Base-by-base conservation (phyloP, 495 filamentous ascomycete species). In the Barbatosphaeria neglecta region DNA sequence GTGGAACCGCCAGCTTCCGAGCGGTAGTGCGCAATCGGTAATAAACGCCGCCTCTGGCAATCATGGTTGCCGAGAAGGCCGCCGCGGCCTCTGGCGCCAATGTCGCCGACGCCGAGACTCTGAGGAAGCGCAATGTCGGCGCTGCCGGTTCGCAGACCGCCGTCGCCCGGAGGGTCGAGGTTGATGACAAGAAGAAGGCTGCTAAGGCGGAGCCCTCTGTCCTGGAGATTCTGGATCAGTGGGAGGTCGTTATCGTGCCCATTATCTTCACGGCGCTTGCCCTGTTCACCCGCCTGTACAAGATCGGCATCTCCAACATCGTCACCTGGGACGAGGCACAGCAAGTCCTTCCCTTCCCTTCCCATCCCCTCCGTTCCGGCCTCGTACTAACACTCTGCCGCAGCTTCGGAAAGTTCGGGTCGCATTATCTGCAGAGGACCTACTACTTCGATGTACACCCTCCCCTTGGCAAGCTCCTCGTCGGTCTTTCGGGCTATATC, bases 261-360 rank as follows among this genome's bases (percentile, higher is more conserved):
- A 59, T 95, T 45, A 60, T 98, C 52, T 88, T 98, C 66, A 98
- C 92, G 20, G 67, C 77, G 33, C 68, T 95, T 24, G 80, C 93
- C 41, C 82, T 95, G 69, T 96, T 96, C 71, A 98, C 93, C 42
- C 82, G 92, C 48, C 73, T 95, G 68, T 97, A 86, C 65, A 93
- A 85, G 67, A 97, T 98, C 63, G 92, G 92, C 44, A 74, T 90
- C 47, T 97, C 92, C 43, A 77, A 84, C 50, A 95, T 98, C 58
- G 92, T 98, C 27, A 98, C 92, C 27, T 98, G 92, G 92, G 92
- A 98, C 67, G 89, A 95, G 76, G 89, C 89, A 46, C 89, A 95
- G 87, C 94, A 80, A 70, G 83, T 69, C 44, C n/a, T 39, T 24
- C 41, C 46, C 44, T 11, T 45, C 31, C 35, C 28, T 43, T 33